Evolutionary conservation across 2,329 filamentous ascomycete genomes (phyloP), one percentile per base, ranked within the genome.

Genomic region (Trichoderma semiorbis): DNA sequence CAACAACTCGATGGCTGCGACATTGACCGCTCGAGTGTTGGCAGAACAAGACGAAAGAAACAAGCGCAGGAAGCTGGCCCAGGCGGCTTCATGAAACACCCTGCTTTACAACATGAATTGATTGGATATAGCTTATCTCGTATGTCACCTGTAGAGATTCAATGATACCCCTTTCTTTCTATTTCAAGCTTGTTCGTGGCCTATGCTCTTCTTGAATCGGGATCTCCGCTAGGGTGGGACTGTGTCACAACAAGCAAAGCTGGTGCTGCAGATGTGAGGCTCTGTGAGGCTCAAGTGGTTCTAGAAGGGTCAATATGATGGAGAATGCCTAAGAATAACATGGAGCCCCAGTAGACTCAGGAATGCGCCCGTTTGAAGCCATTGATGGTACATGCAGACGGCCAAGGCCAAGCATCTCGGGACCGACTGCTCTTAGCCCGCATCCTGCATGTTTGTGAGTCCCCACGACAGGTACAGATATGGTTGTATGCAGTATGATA

Each of bases 1-100:
- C 80, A 97, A 97, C 80, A 97, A 98, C 76, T 85, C 93, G 0
- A 88, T 93, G 70, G 96, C 96, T 0, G 95, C 95, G 0, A 92
- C 90, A 4, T 83, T 99, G 57, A 97, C 95, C 0, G 93, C 92
- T 0, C 94, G 91, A 76, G 95, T 99, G 0, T 80, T 98, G 30
- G 91, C 92, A 28, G 95, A 98, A 77, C 93, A 98, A 79, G 92
- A 95, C 65, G 90, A 92, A 77, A 87, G 88, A 70, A 94, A 94
- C 75, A 97, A 95, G 83, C 85, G 91, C 75, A 86, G 93, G 73
- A 97, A 93, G 78, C 77, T 94, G 75, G 90, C 78, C 12, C 72
- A 73, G n/a, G 74, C 65, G 32, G 68, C 34, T 16, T 43, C 64
- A 11, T 70, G 71, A 55, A 69, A 21, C 47, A 12, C 47, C 5